These are phyloP conservation scores for Spathaspora arborariae DNA, from an alignment of 805 yeast species.

Conservation along the genomic window DNA sequence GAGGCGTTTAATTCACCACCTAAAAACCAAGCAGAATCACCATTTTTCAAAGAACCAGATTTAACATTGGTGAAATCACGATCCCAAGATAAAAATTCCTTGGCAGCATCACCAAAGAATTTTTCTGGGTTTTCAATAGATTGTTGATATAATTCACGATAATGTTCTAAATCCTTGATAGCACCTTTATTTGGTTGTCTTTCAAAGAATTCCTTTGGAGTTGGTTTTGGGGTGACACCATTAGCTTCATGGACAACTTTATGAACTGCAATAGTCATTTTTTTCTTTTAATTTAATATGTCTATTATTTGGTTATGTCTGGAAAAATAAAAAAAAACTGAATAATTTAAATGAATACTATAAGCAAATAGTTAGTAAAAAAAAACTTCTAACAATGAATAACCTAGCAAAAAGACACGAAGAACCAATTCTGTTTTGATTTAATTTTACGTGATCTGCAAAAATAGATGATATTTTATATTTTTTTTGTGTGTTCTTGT, in stretches of 20 bases:
- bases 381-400: neutral
- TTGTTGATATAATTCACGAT: constrained; percentile 63
- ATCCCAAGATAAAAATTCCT: constrained; percentile 74
- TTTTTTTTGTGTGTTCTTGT: no score
- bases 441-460: neutral
- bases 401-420: neutral
- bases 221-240: constrained; percentile 42
- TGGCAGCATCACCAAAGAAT: constrained; percentile 78
- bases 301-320: neutral
- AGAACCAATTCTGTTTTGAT: neutral
- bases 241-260: constrained; percentile 62
- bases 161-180: constrained; percentile 60
- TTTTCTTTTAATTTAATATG: neutral
- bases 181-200: constrained; percentile 62
- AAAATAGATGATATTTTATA: no score
- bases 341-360: neutral
- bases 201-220: constrained; percentile 52
- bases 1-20: constrained; percentile 79
- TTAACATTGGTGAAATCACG: constrained; percentile 65
- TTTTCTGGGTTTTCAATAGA: constrained; percentile 75
- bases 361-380: neutral
- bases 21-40: constrained; percentile 65
- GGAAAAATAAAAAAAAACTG: neutral
- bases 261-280: constrained; percentile 31
- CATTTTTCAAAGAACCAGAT: constrained; percentile 59